Evolutionary conservation across 352 stramenopile species (phyloP), one percentile per base, ranked within the genome.

Genomic region (Globisporangium radiosum): DNA sequence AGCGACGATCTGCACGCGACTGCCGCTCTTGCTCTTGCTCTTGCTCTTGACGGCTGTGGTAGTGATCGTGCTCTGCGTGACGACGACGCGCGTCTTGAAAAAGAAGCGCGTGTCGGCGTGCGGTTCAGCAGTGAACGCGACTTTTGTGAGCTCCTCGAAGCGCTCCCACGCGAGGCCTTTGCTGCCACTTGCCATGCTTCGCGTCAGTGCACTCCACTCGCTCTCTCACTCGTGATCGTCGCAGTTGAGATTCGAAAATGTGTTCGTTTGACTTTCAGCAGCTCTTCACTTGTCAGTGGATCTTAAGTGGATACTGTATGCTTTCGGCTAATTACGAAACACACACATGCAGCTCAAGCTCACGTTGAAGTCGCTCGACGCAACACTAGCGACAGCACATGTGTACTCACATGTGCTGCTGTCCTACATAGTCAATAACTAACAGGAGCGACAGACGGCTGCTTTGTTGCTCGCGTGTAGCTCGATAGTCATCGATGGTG

Each of bases 131-230:
- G 81, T 70, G 56, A 88, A 85, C 39, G 72, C 72, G 40, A 84
- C 70, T 62, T 89, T 89, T 4, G 73, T 71, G 58, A 81, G 68
- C 72, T 87, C 78, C 62, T 91, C 81, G 54, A 89, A 89, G 50
- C 68, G 68, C 44, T 89, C 81, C 81, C 81, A 89, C 54, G 60
- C 63, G 58, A 81, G 55, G 25, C 25, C 25, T 37, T 65, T 74
- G 14, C 10, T 17, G 39, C 60, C 60, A 40, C 58, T 57, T 44
- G 36, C 37, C 64, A 59, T 37, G 52, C 52, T 55, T 39, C 40
- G 33, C n/a, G 33, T 58, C 44, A 54, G 38, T 50, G 47, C 57
- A n/a, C 15, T 52, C n/a, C 57, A n/a, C 15, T 52, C n/a, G 3
- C 17, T 10, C 39, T 19, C 36, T 25, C 42, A 3, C 25, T 33